Conservation (phyloP, 225 moss, liverwort and hornwort genomes). For the Ulota crispa region DNA sequence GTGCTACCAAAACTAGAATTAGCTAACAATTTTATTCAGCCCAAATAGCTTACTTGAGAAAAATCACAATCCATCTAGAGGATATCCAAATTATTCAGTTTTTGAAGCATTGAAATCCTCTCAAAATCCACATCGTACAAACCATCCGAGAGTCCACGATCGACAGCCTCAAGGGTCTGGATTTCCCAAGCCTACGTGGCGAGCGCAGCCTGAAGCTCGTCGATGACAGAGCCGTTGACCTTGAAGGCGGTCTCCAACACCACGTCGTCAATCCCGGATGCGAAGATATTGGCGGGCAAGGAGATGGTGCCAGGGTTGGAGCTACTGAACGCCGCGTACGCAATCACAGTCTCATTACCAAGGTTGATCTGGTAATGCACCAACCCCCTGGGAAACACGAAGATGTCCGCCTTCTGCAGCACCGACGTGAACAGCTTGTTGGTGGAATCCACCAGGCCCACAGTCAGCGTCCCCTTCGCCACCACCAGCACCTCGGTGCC, state of each 20-base stretch:
- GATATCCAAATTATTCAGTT: neutral
- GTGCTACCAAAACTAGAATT: too few relatives aligned
- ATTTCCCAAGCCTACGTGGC: neutral
- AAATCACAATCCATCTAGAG: neutral
- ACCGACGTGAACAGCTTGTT: slow-evolving; percentile 24
- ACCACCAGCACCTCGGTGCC: slow-evolving; percentile 25
- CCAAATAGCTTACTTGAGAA: neutral
- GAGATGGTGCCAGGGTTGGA: slow-evolving; percentile 42
- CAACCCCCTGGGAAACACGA: slow-evolving; percentile 33
- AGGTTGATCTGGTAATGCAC: slow-evolving; percentile 45
- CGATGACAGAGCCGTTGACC: neutral
- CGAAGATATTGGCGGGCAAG: slow-evolving; percentile 31
- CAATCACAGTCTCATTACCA: neutral
- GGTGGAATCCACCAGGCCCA: slow-evolving; percentile 30
- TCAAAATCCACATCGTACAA: neutral
- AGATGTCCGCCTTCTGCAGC: neutral
- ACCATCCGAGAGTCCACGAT: neutral
- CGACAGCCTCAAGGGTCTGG: too few relatives aligned
- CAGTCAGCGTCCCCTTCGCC: neutral
- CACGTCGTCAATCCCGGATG: neutral
- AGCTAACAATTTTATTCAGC: neutral
- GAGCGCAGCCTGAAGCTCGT: neutral
- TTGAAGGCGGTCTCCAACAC: slow-evolving; percentile 23
- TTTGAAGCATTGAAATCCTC: neutral
- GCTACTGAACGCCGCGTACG: slow-evolving; percentile 39